phyloP scores from a whole-genome alignment of 164 flowering plant genomes.

The Buxus sempervirens region DNA sequence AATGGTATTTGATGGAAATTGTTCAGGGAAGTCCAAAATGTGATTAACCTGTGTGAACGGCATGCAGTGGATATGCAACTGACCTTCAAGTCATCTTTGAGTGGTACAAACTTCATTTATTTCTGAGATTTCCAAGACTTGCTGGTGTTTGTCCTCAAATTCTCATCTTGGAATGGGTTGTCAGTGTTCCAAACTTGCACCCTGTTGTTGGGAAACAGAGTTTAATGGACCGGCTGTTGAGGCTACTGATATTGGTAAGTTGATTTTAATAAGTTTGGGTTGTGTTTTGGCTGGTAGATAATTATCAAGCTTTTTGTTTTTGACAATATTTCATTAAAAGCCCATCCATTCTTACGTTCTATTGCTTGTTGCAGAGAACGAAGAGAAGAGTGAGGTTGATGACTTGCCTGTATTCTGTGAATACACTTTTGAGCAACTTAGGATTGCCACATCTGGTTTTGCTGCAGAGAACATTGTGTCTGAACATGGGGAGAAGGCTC shows the following conservation, averaged over 20 bases:
- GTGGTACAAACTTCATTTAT: not conserved
- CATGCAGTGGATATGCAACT: slow-evolving; percentile 1
- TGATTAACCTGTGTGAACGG: not conserved
- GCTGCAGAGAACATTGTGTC: slow-evolving; percentile 90
- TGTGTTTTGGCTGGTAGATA: not conserved
- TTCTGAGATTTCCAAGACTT: not conserved
- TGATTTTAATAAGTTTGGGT: not conserved
- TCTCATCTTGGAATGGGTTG: slow-evolving; percentile 53
- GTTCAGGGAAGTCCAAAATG: not conserved
- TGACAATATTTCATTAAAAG: too few species aligned
- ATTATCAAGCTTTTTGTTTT: not conserved
- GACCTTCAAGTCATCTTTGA: not conserved
- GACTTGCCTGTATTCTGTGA: slow-evolving; percentile 65
- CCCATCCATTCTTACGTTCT: not conserved
- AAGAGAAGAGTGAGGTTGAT: slow-evolving; percentile 44
- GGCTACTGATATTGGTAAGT: slow-evolving; percentile 39
- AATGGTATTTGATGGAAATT: not conserved
- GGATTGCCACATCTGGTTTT: slow-evolving; percentile 81
- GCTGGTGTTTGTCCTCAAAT: slow-evolving; percentile 8
- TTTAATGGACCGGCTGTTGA: slow-evolving; percentile 39
- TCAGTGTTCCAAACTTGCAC: slow-evolving; percentile 41
- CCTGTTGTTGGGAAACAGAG: slow-evolving; percentile 47
- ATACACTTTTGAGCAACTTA: slow-evolving; percentile 71
- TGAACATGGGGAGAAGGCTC: slow-evolving; percentile 96
- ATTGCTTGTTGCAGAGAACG: slow-evolving; percentile 40